Evolutionary conservation across 2,329 filamentous ascomycete species (phyloP).

Genomic region (Sporothrix dimorphospora): DNA sequence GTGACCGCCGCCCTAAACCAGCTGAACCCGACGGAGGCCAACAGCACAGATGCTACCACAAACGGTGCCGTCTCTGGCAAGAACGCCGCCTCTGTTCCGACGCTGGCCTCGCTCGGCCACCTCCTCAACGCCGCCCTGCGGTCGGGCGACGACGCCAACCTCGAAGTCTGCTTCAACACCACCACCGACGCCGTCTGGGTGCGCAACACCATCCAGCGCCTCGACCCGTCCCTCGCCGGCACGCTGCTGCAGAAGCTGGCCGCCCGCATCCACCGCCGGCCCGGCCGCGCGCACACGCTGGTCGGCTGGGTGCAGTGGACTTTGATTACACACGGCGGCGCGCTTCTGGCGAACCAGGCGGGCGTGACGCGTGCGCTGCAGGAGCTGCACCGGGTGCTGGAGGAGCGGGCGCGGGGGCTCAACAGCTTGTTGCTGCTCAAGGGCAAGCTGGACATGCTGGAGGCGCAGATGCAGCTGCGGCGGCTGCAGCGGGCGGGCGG

Average conservation of each 20-base stretch:
- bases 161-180: slow-evolving; percentile 89
- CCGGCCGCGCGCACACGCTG: slow-evolving; percentile 84
- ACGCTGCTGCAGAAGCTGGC: slow-evolving; percentile 81
- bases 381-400: slow-evolving; percentile 82
- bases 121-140: slow-evolving; percentile 92
- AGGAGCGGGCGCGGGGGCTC: slow-evolving; percentile 81
- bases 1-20: slow-evolving; percentile 64
- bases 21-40: neutral
- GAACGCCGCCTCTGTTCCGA: slow-evolving; percentile 29
- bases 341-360: slow-evolving; percentile 81
- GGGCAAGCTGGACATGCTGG: slow-evolving; percentile 92
- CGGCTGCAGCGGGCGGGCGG: slow-evolving; percentile 58
- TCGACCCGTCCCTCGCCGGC: slow-evolving; percentile 82
- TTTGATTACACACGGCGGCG: slow-evolving; percentile 87
- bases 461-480: slow-evolving; percentile 83
- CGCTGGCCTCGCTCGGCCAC: slow-evolving; percentile 70
- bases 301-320: slow-evolving; percentile 98
- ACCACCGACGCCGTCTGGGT: slow-evolving; percentile 75
- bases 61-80: slow-evolving; percentile 35
- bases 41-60: neutral
- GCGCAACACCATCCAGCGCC: slow-evolving; percentile 83
- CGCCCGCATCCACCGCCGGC: slow-evolving; percentile 81
- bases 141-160: slow-evolving; percentile 85
- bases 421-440: slow-evolving; percentile 84
- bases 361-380: slow-evolving; percentile 77